Evolutionary conservation across 2,329 filamentous ascomycete species (phyloP).

Genomic region (Penicillium sp.): DNA sequence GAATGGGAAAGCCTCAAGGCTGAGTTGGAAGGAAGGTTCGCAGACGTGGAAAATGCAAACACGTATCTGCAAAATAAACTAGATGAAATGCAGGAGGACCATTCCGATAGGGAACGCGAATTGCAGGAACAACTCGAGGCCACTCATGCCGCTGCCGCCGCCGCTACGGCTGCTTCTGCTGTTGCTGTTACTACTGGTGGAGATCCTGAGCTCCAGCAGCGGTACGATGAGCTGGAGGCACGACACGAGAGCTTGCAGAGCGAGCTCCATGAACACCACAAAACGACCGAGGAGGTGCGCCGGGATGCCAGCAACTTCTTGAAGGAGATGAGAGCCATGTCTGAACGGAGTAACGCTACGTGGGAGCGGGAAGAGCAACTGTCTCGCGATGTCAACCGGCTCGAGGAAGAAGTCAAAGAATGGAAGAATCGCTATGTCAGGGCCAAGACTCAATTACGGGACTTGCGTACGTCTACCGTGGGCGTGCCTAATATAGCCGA

Average conservation of each 20-base stretch:
- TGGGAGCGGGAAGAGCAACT: conserved; percentile 80
- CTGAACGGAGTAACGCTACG: conserved; percentile 71
- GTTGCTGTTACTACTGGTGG: conserved; percentile 18
- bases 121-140: conserved; percentile 61
- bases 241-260: conserved; percentile 64
- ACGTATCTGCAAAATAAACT: conserved; percentile 75
- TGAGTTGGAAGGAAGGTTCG: conserved; percentile 68
- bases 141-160: conserved; percentile 16
- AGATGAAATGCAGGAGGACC: conserved; percentile 66
- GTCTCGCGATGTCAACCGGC: conserved; percentile 65
- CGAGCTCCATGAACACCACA: conserved; percentile 68
- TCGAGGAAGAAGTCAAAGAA: conserved; percentile 79
- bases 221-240: conserved; percentile 53
- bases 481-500: conserved; percentile 56
- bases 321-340: conserved; percentile 82
- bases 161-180: conserved; percentile 6
- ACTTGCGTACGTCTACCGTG: conserved; percentile 73
- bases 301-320: conserved; percentile 79
- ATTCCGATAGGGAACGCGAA: conserved; percentile 59
- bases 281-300: conserved; percentile 81
- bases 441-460: conserved; percentile 80
- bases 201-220: conserved; percentile 57
- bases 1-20: conserved; percentile 64
- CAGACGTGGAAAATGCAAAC: conserved; percentile 72
- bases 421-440: conserved; percentile 90